Evolutionary conservation across 805 yeast genomes (phyloP).

Genomic region (Lachancea sp.): DNA sequence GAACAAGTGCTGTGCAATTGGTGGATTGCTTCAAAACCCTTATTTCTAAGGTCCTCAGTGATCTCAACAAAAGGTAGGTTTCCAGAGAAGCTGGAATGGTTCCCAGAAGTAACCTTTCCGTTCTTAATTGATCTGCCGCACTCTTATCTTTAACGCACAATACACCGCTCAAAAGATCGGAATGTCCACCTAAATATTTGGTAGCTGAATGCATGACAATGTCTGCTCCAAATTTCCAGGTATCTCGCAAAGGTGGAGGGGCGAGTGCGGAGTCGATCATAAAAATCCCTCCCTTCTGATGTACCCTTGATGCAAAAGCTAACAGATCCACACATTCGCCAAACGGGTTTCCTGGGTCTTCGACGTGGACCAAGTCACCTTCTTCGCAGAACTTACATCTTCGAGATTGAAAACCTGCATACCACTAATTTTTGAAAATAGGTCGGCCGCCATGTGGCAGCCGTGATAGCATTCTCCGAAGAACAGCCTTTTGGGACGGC

Average conservation of each 20-base stretch:
- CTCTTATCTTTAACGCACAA: constrained; percentile 55
- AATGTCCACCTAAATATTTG: constrained; percentile 93
- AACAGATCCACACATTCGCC: constrained; percentile 61
- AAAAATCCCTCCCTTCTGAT: constrained; percentile 65
- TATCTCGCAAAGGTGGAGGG: constrained; percentile 82
- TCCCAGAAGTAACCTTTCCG: constrained; percentile 68
- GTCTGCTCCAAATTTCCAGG: constrained; percentile 80
- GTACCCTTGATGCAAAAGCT: constrained; percentile 63
- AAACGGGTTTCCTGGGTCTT: constrained; percentile 83
- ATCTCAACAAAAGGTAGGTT: constrained; percentile 64
- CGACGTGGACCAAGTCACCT: constrained; percentile 79
- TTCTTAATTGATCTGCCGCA: constrained; percentile 41
- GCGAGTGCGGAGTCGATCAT: constrained; percentile 86
- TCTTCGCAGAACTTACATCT: constrained; percentile 40
- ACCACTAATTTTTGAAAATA: constrained; percentile 57
- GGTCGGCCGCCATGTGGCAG: constrained; percentile 59
- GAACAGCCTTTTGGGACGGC: constrained; percentile 67
- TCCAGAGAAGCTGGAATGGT: constrained; percentile 77
- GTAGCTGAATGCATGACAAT: constrained; percentile 90
- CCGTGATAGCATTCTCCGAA: constrained; percentile 86
- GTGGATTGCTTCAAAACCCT: constrained; percentile 62
- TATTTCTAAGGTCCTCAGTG: constrained; percentile 72
- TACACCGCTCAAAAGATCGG: constrained; percentile 81
- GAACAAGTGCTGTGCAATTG: constrained; percentile 56
- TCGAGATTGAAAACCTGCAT: constrained; percentile 45